Conservation (phyloP, 805 yeast species). For the Pichia insulana region DNA sequence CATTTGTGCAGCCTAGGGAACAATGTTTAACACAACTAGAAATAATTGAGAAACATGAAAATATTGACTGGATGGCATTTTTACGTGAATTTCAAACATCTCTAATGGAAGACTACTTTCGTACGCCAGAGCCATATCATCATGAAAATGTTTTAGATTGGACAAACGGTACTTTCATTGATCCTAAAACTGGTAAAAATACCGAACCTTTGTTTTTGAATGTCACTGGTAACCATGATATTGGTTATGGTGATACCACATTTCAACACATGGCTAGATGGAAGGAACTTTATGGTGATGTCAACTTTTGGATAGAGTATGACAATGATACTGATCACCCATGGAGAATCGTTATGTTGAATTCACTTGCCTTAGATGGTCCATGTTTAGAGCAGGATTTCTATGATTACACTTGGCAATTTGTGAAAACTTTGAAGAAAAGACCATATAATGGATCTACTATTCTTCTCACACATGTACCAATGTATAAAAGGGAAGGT, state of each 20-base stretch:
- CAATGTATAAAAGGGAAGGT: conserved; percentile 75
- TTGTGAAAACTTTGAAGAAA: conserved; percentile 51
- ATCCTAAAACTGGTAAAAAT: conserved; percentile 17
- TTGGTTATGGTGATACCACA: conserved; percentile 95
- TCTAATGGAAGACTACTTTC: conserved; percentile 27
- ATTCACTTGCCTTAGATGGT: conserved; percentile 79
- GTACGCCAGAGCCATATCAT: conserved; percentile 31
- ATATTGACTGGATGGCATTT: conserved; percentile 46
- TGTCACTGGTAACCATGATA: conserved; percentile 90
- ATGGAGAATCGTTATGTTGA: conserved; percentile 86
- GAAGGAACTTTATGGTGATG: conserved; percentile 66
- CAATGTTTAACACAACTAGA: conserved; percentile 43
- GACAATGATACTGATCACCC: conserved; percentile 54
- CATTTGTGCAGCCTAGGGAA: conserved; percentile 50
- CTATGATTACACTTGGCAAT: conserved; percentile 59
- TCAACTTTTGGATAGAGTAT: conserved; percentile 74
- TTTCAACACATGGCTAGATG: conserved; percentile 84
- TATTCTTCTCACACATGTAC: conserved; percentile 78
- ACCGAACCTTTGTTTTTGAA: conserved; percentile 67
- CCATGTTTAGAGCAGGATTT: conserved; percentile 76
- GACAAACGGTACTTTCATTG: conserved; percentile 27
- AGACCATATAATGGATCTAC: conserved; percentile 68
- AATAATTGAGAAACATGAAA: conserved; percentile 38
- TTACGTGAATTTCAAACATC: conserved; percentile 27
- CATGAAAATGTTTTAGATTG: conserved; percentile 61